Evolutionary conservation across 2,329 filamentous ascomycete species (phyloP), one percentile per base, ranked within the genome.

Genomic region (Cylindrodendrum hubeiense): DNA sequence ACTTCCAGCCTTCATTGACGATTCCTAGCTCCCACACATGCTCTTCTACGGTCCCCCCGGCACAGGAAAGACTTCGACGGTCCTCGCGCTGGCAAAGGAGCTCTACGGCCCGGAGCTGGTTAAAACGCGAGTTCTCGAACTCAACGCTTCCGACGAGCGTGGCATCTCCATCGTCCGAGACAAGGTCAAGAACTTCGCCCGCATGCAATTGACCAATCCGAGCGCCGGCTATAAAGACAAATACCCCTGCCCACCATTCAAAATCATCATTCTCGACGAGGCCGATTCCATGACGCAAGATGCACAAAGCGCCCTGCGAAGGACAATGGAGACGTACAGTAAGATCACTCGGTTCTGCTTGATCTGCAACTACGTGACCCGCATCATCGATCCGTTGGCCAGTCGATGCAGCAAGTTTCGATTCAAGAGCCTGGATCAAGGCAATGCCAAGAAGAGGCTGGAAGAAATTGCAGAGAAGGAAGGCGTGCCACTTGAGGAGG

Each of bases 231-330:
- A 93, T 83, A 84, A 89, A 80, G 80, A 85, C 65, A 82, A 91
- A 76, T 98, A 97, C 76, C 95, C 96, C 0, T 98, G 95, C 78
- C 96, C 96, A 22, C 96, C 96, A 0, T 99, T 98, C 85, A 99
- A 99, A 84, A 97, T 99, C 78, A 95, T 99, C 77, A 94, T 99
- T 66, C 89, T 99, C 65, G 96, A 99, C 80, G 96, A 99, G 83
- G 96, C 96, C 71, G 96, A 99, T 79, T 96, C 92, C 71, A 98
- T 99, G 95, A 99, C 96, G 41, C 95, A 98, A 80, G 97, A 99
- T 81, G 96, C 96, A 13, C 96, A 99, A 83, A 93, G 90, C 65
- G 96, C 97, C 5, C 85, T 99, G 62, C 88, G 96, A 70, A 88
- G 97, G 59, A 99, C 96, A 2, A 99, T 99, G 96, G 96, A 99